phyloP scores from a whole-genome alignment of 768 basidiomycete species.

The Mycena vulgaris region DNA sequence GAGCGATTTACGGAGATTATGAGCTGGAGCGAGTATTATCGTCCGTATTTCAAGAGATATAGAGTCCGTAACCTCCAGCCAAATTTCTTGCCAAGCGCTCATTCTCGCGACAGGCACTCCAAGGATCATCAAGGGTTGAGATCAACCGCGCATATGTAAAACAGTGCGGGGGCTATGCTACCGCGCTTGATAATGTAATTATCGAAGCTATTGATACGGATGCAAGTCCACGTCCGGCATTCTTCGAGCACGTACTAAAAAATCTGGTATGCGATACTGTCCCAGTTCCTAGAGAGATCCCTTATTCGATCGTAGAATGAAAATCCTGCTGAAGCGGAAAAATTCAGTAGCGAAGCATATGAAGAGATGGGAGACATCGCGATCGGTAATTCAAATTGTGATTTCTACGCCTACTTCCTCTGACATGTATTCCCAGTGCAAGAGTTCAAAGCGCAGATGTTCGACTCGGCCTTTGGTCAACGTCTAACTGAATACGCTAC shows the following conservation, averaged over 20 bases:
- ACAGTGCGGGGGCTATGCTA: conserved; percentile 6
- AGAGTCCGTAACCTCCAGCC: conserved; percentile 10
- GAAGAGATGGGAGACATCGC: conserved; percentile 32
- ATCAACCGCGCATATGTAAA: conserved; percentile 22
- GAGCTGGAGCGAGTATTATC: conserved; percentile 32
- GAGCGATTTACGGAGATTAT: conserved; percentile 18
- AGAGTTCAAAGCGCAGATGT: conserved; percentile 31
- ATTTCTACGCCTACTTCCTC: neutral
- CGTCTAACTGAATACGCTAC: conserved; percentile 16
- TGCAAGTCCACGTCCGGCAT: neutral
- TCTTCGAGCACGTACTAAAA: conserved; percentile 26
- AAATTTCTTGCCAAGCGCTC: neutral
- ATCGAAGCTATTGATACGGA: conserved; percentile 17
- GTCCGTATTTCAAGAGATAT: conserved; percentile 35
- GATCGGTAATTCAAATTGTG: neutral
- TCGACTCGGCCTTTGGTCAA: conserved; percentile 26
- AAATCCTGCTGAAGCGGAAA: conserved; percentile 29
- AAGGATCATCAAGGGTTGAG: conserved; percentile 19
- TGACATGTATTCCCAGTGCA: neutral
- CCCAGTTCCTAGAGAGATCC: too few relatives aligned
- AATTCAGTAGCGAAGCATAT: conserved; percentile 33
- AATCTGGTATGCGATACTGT: conserved; percentile 10
- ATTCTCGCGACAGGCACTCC: neutral
- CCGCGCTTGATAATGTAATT: conserved; percentile 19
- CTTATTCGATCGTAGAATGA: neutral